Percentiles rank a stretch among this genome's conserved stretches.
Conservation (phyloP, 2,329 filamentous ascomycete species). For the Thelonectria rubi region DNA sequence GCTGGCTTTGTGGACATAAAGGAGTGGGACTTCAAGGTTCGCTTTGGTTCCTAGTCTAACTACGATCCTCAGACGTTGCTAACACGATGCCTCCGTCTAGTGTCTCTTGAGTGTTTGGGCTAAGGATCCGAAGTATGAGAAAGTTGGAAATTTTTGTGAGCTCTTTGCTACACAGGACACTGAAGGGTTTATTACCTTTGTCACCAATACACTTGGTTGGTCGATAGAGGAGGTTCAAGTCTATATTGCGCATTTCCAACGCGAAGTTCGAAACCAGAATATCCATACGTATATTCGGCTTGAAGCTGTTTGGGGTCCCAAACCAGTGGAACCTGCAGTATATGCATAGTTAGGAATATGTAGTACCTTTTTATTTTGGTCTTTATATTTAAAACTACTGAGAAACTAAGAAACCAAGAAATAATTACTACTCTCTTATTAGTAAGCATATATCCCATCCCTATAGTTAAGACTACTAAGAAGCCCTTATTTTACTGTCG, state of each 20-base stretch:
- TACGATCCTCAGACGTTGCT: not conserved
- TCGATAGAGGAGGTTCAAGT: slow-evolving; percentile 42
- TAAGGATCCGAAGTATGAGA: slow-evolving; percentile 31
- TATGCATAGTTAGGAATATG: too few relatives aligned
- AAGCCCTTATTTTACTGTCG: too few relatives aligned
- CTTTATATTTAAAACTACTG: too few relatives aligned
- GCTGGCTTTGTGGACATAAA: slow-evolving; percentile 40
- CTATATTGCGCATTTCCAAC: slow-evolving; percentile 45
- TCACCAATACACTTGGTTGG: slow-evolving; percentile 43
- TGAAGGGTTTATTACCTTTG: slow-evolving; percentile 18
- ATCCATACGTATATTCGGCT: slow-evolving; percentile 40
- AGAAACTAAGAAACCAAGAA: too few relatives aligned
- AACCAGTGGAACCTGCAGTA: slow-evolving; percentile 26
- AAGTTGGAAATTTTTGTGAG: slow-evolving; percentile 37
- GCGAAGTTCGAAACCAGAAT: slow-evolving; percentile 38
- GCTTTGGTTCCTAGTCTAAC: not conserved
- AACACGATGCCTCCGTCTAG: not conserved
- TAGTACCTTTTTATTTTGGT: too few relatives aligned
- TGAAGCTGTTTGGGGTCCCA: slow-evolving; percentile 41
- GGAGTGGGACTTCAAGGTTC: slow-evolving; percentile 34
- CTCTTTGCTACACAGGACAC: slow-evolving; percentile 23
- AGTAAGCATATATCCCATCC: too few relatives aligned
- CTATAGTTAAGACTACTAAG: too few relatives aligned
- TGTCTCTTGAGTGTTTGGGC: slow-evolving; percentile 30
- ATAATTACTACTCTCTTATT: too few relatives aligned